phyloP scores from a whole-genome alignment of 1,284 basidiomycete species.

The Cutaneotrichosporon mucoides region DNA sequence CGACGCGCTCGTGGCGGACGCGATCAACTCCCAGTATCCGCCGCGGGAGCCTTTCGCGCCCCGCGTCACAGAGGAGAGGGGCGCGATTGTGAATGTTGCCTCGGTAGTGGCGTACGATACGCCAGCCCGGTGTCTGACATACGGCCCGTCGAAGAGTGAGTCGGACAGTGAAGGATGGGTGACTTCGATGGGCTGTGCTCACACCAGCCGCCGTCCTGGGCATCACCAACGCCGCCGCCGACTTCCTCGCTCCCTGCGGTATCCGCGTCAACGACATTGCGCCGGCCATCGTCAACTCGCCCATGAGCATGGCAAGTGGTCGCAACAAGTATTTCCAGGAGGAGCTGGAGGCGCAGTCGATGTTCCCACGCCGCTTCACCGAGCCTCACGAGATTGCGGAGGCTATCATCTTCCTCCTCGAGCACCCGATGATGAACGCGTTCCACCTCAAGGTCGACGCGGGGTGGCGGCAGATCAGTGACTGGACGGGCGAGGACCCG shows the following conservation, averaged over 20 bases:
- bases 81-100: slow-evolving; percentile 25
- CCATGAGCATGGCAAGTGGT: slow-evolving; percentile 9
- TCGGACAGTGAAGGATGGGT: background rate
- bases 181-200: no score
- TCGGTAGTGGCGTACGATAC: slow-evolving; percentile 16
- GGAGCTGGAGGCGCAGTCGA: slow-evolving; percentile 16
- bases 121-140: slow-evolving; percentile 17
- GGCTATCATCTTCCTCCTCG: slow-evolving; percentile 22
- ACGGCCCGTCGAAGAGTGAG: slow-evolving; percentile 22
- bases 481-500: background rate
- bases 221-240: slow-evolving; percentile 8
- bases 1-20: slow-evolving; percentile 22
- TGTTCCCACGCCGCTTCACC: slow-evolving; percentile 23
- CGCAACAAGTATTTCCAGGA: slow-evolving; percentile 16
- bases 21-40: slow-evolving; percentile 20
- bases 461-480: slow-evolving; percentile 3
- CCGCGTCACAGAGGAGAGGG: slow-evolving; percentile 19
- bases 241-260: slow-evolving; percentile 17
- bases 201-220: background rate
- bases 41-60: background rate
- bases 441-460: slow-evolving; percentile 16
- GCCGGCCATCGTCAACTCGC: slow-evolving; percentile 22
- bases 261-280: slow-evolving; percentile 25
- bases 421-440: slow-evolving; percentile 26
- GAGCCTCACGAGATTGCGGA: slow-evolving; percentile 15